Evolutionary conservation across 1,284 basidiomycete genomes (phyloP), one percentile per base, ranked within the genome.

Genomic region (Anthracocystis panici-leucophaei): DNA sequence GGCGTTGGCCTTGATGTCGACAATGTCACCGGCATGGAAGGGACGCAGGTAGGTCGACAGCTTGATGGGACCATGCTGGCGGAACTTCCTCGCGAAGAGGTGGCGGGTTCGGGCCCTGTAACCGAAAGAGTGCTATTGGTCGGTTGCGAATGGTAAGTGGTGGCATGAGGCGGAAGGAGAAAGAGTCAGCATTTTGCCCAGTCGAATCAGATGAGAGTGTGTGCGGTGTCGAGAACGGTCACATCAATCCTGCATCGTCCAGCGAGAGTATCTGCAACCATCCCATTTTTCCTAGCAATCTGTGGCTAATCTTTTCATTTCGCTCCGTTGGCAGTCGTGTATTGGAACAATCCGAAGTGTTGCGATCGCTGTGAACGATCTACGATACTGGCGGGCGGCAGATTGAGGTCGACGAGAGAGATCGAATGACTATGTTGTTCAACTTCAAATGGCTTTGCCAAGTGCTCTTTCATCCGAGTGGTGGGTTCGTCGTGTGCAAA

Each of bases 1-100:
- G 74, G 95, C 91, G 87, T 99, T 98, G 83, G 96, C 96, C 89
- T 97, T 97, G 90, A 99, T 99, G 89, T 99, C 96, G 83, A 99
- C 96, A 85, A 99, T 97, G 88, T 99, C 96, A 79, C 96, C 96
- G 80, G 98, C 90, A 84, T 91, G 91, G 91, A 92, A 99, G 88
- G 91, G 90, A 86, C 92, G 90, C 86, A 99, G 89, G 91, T 91
- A 99, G 57, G 95, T 98, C 81, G 95, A 94, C 85, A 98, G 81
- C 87, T 93, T 93, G 78, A 96, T 90, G 84, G 91, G 90, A 86
- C 96, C 95, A 87, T 94, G 92, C 86, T 97, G 94, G 95, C 86
- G 80, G 78, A 81, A 81, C 59, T 79, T 76, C 60, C 76, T 77
- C 71, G 79, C 78, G 78, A 99, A 99, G 93, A 99, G 97, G 89